Conservation (phyloP, 495 filamentous ascomycete genomes). For the Xylaria acuta region DNA sequence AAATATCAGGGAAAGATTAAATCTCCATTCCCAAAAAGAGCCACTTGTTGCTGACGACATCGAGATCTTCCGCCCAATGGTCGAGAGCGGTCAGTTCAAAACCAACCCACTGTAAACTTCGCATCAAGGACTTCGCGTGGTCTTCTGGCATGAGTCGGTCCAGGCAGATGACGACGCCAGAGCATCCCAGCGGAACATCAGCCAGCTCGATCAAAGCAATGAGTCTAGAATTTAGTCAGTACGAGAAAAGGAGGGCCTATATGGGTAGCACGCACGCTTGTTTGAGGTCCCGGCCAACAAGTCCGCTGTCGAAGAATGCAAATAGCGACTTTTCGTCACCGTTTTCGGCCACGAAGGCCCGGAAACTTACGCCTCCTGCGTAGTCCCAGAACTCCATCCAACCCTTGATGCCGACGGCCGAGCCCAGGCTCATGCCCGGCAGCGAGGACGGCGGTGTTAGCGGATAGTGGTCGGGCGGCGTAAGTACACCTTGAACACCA, state of each 20-base stretch:
- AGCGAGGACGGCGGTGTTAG: slow-evolving; percentile 30
- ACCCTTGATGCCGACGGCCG: slow-evolving; percentile 43
- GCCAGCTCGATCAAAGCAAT: slow-evolving; percentile 92
- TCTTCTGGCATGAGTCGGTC: slow-evolving; percentile 67
- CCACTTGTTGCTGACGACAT: slow-evolving; percentile 75
- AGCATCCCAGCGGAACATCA: slow-evolving; percentile 72
- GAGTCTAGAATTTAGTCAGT: slow-evolving; percentile 59
- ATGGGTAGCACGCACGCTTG: slow-evolving; percentile 73
- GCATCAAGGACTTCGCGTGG: slow-evolving; percentile 68
- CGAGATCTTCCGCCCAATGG: slow-evolving; percentile 65
- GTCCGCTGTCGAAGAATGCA: slow-evolving; percentile 79
- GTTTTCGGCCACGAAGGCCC: slow-evolving; percentile 76
- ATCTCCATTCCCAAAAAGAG: slow-evolving; percentile 86
- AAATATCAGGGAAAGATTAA: slow-evolving; percentile 45
- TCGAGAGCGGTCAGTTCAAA: slow-evolving; percentile 82
- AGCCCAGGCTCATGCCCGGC: slow-evolving; percentile 23
- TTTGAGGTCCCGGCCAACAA: slow-evolving; percentile 78
- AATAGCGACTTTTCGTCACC: slow-evolving; percentile 76
- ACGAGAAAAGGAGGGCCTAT: slow-evolving; percentile 16
- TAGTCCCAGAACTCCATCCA: slow-evolving; percentile 92
- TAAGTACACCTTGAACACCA: slow-evolving; percentile 62
- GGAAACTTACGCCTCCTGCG: slow-evolving; percentile 77
- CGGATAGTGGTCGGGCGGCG: slow-evolving; percentile 51
- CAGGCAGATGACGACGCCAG: slow-evolving; percentile 79
- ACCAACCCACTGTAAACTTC: slow-evolving; percentile 89